Evolutionary conservation across 2,329 filamentous ascomycete genomes (phyloP).

Genomic region (Teratosphaeria epicoccoides): DNA sequence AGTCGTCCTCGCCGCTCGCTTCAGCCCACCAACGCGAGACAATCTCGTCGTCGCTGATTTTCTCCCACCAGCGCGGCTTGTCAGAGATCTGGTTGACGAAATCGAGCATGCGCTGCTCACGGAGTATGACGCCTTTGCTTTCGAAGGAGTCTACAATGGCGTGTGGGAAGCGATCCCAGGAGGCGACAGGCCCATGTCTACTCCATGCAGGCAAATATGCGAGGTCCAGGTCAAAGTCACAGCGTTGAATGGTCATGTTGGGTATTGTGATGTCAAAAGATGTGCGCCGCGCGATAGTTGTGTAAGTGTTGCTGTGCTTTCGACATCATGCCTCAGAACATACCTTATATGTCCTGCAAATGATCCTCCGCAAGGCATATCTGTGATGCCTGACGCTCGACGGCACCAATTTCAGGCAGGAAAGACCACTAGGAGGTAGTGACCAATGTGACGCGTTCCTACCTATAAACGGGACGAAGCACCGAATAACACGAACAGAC

Average conservation of each 20-base stretch:
- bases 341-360: not conserved
- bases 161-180: slow-evolving; percentile 9
- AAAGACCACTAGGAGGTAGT: too few relatives aligned
- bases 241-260: not conserved
- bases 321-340: too few relatives aligned
- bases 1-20: slow-evolving; percentile 5
- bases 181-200: not conserved
- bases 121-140: slow-evolving; percentile 7
- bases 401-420: not conserved
- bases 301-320: too few relatives aligned
- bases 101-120: slow-evolving; percentile 21
- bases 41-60: slow-evolving; percentile 21
- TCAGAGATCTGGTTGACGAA: slow-evolving; percentile 23
- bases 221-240: not conserved
- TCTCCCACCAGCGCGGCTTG: slow-evolving; percentile 22
- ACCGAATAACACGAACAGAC: too few relatives aligned
- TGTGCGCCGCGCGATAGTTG: too few relatives aligned
- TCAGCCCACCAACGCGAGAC: slow-evolving; percentile 19
- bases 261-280: too few relatives aligned
- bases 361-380: not conserved
- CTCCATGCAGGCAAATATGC: not conserved
- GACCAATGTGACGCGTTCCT: too few relatives aligned
- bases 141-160: slow-evolving; percentile 14
- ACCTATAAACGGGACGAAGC: too few relatives aligned
- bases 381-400: not conserved